Base-by-base conservation (phyloP, 169 alveolate species). In the Babesia ovata region DNA sequence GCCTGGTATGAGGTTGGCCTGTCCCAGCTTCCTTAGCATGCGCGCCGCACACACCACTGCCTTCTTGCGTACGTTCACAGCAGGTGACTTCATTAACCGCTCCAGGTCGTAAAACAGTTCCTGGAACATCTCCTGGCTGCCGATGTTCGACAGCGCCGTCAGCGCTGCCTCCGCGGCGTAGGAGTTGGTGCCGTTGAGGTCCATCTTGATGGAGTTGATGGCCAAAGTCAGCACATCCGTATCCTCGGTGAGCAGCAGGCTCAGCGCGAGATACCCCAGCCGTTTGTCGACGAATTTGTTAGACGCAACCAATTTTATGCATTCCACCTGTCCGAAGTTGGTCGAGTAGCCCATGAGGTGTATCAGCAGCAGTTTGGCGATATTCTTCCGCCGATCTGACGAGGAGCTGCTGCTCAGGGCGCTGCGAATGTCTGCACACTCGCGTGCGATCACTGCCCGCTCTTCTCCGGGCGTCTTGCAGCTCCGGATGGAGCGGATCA, bases 391-490 rank as follows among this genome's bases (percentile, higher is more conserved):
- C 57, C 99, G 93, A 74, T 92, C 84, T 36, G 84, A 84, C 65
- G 78, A 63, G 70, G 90, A 92, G 56, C 92, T 96, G 50, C 93
- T 96, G 75, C 94, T 95, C 86, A 97, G 95, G 8, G 98, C 95
- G 60, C 98, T 96, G 28, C 99, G 91, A 45, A 98, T 98, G 65
- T 91, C 92, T 0, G 99, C 99, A 72, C 99, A 96, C 86, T 98
- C 99, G 70, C 95, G 93, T n/a, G 99, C 95, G 14, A 98, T 94
- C 45, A 98, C 96, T 26, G 99, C 97, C 70, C 99, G 85, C 76
- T 98, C 99, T 79, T 98, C 99, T 13, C 99, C 99, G 19, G 99
- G 97, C 4, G 99, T 97, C 91, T 97, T 97, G 91, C 99, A 97
- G 53, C 97, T 95, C 75, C 99, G 93, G 60, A 98, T 95, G 81